phyloP scores from a whole-genome alignment of 768 basidiomycete species.

The Phaeotremella fagi region DNA sequence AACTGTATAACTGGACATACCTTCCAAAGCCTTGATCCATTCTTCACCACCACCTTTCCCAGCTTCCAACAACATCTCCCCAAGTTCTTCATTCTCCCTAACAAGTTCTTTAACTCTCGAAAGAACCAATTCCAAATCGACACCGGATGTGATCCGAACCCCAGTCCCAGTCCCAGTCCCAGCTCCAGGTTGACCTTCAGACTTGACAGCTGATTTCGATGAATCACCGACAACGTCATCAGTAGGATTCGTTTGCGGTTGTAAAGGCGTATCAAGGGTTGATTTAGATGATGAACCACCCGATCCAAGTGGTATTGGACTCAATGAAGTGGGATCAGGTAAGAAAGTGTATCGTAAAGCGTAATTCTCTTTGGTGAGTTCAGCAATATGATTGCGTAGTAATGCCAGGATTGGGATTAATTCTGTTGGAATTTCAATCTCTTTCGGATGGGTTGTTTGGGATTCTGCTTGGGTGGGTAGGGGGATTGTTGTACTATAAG shows the following conservation, averaged over 20 bases:
- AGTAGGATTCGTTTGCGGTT: too few species aligned
- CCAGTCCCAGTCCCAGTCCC: background rate
- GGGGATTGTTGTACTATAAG: conserved; percentile 9
- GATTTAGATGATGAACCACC: conserved; percentile 2
- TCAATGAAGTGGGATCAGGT: background rate
- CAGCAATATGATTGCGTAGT: conserved; percentile 28
- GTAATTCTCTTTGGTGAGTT: conserved; percentile 33
- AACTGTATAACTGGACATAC: too few species aligned
- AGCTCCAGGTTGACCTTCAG: background rate
- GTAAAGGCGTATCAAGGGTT: conserved; percentile 4
- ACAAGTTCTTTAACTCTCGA: conserved; percentile 31
- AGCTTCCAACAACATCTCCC: conserved; percentile 34
- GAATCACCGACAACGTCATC: too few species aligned
- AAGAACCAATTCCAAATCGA: conserved; percentile 32
- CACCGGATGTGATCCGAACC: background rate
- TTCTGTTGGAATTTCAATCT: conserved; percentile 23
- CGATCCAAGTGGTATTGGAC: background rate
- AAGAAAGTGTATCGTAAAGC: conserved; percentile 37
- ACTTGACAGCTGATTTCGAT: too few species aligned
- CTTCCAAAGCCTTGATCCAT: conserved; percentile 34
- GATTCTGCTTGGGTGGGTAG: too few species aligned
- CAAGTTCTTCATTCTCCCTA: conserved; percentile 39
- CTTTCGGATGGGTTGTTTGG: background rate
- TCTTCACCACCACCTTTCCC: conserved; percentile 14
- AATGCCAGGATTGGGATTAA: conserved; percentile 24